phyloP scores from a whole-genome alignment of 768 basidiomycete species.

The Phaeotremella skinneri region DNA sequence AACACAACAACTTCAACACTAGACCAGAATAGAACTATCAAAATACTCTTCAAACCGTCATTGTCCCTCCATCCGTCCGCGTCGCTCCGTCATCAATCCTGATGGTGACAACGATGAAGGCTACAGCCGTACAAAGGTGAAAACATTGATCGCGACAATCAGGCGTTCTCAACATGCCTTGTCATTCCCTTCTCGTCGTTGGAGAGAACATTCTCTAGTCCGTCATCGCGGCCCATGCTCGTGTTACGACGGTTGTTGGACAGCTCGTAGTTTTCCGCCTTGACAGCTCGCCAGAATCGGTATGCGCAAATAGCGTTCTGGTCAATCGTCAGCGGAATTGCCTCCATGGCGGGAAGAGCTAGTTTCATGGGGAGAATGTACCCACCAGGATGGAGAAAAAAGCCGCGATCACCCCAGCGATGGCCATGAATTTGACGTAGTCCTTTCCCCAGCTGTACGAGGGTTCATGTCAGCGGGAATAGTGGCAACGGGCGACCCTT shows the following conservation, averaged over 20 bases:
- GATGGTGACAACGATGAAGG: no score
- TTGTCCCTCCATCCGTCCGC: no score
- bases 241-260: neutral
- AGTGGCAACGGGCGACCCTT: neutral
- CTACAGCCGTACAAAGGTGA: no score
- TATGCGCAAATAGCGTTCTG: slow-evolving; percentile 5
- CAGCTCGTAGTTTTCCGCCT: neutral
- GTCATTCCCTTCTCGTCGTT: neutral
- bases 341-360: neutral
- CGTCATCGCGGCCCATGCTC: neutral
- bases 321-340: slow-evolving; percentile 1
- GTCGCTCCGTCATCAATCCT: no score
- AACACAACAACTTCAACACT: no score
- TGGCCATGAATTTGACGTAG: slow-evolving; percentile 16
- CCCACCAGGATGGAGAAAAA: slow-evolving; percentile 7
- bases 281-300: slow-evolving; percentile 6
- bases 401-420: neutral
- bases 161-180: neutral
- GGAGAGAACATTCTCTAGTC: neutral
- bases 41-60: no score
- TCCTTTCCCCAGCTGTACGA: slow-evolving; percentile 8
- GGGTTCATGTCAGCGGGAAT: neutral
- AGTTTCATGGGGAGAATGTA: neutral
- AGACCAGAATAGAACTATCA: no score
- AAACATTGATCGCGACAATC: no score